phyloP scores from a whole-genome alignment of 106 monocot genomes.

The Dendrobium officinale region DNA sequence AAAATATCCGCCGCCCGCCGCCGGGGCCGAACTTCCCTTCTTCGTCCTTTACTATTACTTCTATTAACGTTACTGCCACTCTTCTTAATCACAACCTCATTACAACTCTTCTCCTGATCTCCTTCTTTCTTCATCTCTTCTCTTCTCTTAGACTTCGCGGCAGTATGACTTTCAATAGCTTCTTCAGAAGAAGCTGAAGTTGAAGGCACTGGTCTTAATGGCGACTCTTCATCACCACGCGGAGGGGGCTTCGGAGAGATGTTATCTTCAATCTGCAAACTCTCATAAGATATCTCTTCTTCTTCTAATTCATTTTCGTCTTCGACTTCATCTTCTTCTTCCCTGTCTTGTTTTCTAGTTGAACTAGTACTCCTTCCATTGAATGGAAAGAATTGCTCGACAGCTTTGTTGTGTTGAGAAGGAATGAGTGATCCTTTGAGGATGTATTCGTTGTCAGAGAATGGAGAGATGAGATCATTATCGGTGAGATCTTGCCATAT shows the following conservation, averaged over 20 bases:
- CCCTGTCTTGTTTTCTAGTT: not conserved
- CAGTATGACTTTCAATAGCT: too few species aligned
- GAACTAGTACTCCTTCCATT: too few species aligned
- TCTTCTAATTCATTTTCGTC: not conserved
- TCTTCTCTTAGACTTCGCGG: not conserved
- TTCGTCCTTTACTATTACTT: not conserved
- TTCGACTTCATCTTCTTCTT: not conserved
- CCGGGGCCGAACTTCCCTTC: not conserved
- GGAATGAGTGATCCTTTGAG: slow-evolving; percentile 35
- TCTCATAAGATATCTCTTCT: not conserved
- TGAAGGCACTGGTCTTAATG: not conserved
- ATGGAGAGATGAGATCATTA: slow-evolving; percentile 50
- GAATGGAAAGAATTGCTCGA: not conserved
- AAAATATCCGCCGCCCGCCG: not conserved
- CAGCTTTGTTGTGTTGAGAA: not conserved
- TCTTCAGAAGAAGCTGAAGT: not conserved
- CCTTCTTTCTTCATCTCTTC: slow-evolving; percentile 1
- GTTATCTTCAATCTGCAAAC: not conserved
- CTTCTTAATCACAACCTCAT: not conserved
- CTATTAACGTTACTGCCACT: not conserved
- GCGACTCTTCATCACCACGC: not conserved
- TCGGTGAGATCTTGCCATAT: slow-evolving; percentile 55
- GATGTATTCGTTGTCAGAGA: slow-evolving; percentile 54
- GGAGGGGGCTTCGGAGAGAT: slow-evolving; percentile 1
- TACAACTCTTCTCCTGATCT: not conserved